Percentiles rank a stretch among this genome's conserved stretches.
These are phyloP conservation scores for Neoboletus brunneissimus DNA, from an alignment of 768 basidiomycete genomes.

Conservation along the genomic window DNA sequence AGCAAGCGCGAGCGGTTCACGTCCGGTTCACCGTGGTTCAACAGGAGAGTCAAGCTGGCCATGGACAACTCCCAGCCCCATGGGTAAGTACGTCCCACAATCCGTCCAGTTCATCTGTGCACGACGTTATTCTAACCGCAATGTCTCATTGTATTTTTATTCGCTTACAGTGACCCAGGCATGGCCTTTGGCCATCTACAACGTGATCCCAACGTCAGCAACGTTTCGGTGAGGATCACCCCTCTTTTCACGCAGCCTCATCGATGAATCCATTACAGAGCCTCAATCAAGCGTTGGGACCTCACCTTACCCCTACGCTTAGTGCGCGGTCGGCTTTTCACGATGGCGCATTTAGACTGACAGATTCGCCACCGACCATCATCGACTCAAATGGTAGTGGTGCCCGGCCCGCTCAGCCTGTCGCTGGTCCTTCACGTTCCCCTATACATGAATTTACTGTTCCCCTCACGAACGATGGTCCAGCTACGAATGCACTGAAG, in stretches of 20 bases:
- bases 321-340: slow-evolving; percentile 33
- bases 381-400: slow-evolving; percentile 26
- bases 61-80: slow-evolving; percentile 36
- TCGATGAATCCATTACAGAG: slow-evolving; percentile 37
- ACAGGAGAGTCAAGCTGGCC: slow-evolving; percentile 15
- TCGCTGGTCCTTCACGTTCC: slow-evolving; percentile 30
- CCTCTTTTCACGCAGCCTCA: slow-evolving; percentile 26
- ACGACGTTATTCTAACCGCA: not conserved
- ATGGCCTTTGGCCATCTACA: slow-evolving; percentile 64
- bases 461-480: slow-evolving; percentile 27
- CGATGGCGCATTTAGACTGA: slow-evolving; percentile 27
- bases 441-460: slow-evolving; percentile 34
- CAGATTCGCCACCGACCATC: slow-evolving; percentile 33
- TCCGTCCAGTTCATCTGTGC: not conserved
- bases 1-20: slow-evolving; percentile 34
- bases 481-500: slow-evolving; percentile 23
- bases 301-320: slow-evolving; percentile 44
- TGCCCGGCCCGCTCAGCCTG: slow-evolving; percentile 26
- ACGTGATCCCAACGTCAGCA: slow-evolving; percentile 54
- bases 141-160: slow-evolving; percentile 16
- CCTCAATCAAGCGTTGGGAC: slow-evolving; percentile 58
- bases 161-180: slow-evolving; percentile 47
- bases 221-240: slow-evolving; percentile 52
- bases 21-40: slow-evolving; percentile 37
- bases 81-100: slow-evolving; percentile 30